Base-by-base conservation (phyloP, 768 basidiomycete species). In the Boletellus emodensis region DNA sequence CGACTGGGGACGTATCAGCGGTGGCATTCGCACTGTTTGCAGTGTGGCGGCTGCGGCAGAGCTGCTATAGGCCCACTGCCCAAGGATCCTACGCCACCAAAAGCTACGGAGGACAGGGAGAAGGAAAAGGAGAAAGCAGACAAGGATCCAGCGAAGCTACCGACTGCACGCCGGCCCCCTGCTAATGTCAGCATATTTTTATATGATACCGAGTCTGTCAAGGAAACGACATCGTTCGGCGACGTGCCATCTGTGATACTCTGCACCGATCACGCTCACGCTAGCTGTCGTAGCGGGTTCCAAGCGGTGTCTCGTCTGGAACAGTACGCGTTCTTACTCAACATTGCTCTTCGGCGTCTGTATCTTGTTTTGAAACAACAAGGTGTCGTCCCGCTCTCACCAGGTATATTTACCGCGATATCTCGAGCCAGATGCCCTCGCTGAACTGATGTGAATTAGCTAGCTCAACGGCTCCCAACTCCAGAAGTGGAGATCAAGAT, bases 11-110 rank as follows among this genome's bases (percentile, higher is more conserved):
- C 93, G n/a, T 95, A 94, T 71, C 87, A 92, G 62, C 80, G 95
- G 40, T 98, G 96, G 96, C 96, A 99, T 70, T 90, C 92, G 2
- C 78, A 88, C 30, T 99, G 96, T 65, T 73, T 99, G n/a, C 83
- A 87, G 51, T 99, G 96, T 58, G 71, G 70, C 13, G 73, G 74
- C 18, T 97, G 95, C 61, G 88, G 90, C 9, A 90, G 85, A 64
- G 75, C 75, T 24, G 88, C 92, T 22, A 82, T 82, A 20, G 78
- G 82, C 33, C 80, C 80, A 6, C 61, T 75, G 9, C 71, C 75
- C 15, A 83, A 82, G 72, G 85, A 83, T 59, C 72, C 71, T 40
- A 67, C 74, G 44, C 75, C 74, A 55, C 81, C 59, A 49, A 67
- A 72, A 67, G 76, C 75, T 61, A 73, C 71, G 42, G 82, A 82